Evolutionary conservation across 257 asterid genomes (phyloP).

Genomic region (Nemophila menziesii): DNA sequence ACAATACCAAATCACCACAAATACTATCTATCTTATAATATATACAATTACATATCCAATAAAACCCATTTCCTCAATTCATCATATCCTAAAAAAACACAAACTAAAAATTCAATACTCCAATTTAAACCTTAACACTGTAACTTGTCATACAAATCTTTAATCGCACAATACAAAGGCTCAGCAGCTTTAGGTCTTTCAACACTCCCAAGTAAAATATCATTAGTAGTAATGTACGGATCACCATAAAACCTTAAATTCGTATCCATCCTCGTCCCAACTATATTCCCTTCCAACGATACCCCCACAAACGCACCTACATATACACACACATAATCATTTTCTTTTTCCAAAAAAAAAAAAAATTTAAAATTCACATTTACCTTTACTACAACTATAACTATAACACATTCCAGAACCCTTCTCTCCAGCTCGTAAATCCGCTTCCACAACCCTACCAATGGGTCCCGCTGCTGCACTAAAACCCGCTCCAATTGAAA

Average conservation of each 20-base stretch:
- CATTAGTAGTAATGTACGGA: slow-evolving; percentile 86
- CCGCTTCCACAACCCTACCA: slow-evolving; percentile 97
- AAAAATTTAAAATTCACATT: not conserved
- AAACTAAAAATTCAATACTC: not conserved
- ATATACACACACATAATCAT: slow-evolving; percentile 11
- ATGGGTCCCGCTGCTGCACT: slow-evolving; percentile 99
- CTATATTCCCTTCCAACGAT: slow-evolving; percentile 84
- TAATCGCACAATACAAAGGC: slow-evolving; percentile 69
- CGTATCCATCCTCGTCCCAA: slow-evolving; percentile 83
- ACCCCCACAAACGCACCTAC: slow-evolving; percentile 96
- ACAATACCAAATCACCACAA: too few relatives aligned
- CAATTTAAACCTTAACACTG: slow-evolving; percentile 16
- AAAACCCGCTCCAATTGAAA: slow-evolving; percentile 98
- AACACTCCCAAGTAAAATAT: slow-evolving; percentile 79
- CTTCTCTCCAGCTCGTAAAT: slow-evolving; percentile 91
- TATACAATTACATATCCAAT: not conserved
- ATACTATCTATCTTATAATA: too few relatives aligned
- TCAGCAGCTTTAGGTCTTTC: slow-evolving; percentile 95
- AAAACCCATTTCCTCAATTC: not conserved
- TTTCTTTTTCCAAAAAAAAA: too few relatives aligned
- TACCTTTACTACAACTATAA: slow-evolving; percentile 99
- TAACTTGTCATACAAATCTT: slow-evolving; percentile 50
- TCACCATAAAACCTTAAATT: slow-evolving; percentile 91
- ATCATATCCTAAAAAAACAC: not conserved
- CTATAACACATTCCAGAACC: slow-evolving; percentile 99